These are phyloP conservation scores for Rachicladosporium sp. DNA, from an alignment of 2,329 filamentous ascomycete species.

Conservation along the genomic window DNA sequence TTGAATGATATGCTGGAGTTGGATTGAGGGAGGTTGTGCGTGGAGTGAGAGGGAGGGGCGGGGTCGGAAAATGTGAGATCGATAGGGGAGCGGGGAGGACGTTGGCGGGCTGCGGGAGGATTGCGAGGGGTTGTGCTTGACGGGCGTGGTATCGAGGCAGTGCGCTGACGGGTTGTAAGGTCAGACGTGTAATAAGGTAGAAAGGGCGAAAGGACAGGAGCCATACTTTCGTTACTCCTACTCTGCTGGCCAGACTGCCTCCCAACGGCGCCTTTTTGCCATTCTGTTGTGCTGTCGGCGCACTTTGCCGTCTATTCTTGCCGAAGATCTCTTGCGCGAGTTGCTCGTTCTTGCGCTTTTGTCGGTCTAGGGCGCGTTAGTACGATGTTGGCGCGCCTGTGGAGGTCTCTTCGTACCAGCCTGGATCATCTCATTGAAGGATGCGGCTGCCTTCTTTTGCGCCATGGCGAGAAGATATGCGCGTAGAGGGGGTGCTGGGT, in stretches of 20 bases:
- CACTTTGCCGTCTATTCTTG: conserved; percentile 45
- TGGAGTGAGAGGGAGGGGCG: no score
- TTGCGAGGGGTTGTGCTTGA: conserved; percentile 5
- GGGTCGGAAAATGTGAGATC: no score
- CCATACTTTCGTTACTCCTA: conserved; percentile 59
- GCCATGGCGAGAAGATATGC: no score
- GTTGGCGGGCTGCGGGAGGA: conserved; percentile 2
- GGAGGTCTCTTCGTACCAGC: conserved; percentile 27
- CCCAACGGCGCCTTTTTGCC: conserved; percentile 27
- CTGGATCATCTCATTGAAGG: conserved; percentile 41
- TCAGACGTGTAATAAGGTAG: no score
- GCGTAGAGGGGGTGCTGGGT: no score
- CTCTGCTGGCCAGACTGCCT: conserved; percentile 56
- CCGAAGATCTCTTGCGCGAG: conserved; percentile 64
- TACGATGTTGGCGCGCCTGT: neutral
- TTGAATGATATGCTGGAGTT: conserved; percentile 47
- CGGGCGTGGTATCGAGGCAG: conserved; percentile 17
- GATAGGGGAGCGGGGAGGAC: neutral
- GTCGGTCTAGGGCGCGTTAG: conserved; percentile 2
- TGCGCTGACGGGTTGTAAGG: conserved; percentile 9
- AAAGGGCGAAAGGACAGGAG: no score
- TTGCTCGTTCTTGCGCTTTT: conserved; percentile 15
- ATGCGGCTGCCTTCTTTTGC: conserved; percentile 23
- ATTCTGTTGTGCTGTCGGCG: conserved; percentile 33
- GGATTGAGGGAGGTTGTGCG: no score